A percentile compares a stretch with the other conserved stretches of the same genome.
phyloP scores from a whole-genome alignment of 371 early-diverging fungal genomes.

The Mortierella sp. region DNA sequence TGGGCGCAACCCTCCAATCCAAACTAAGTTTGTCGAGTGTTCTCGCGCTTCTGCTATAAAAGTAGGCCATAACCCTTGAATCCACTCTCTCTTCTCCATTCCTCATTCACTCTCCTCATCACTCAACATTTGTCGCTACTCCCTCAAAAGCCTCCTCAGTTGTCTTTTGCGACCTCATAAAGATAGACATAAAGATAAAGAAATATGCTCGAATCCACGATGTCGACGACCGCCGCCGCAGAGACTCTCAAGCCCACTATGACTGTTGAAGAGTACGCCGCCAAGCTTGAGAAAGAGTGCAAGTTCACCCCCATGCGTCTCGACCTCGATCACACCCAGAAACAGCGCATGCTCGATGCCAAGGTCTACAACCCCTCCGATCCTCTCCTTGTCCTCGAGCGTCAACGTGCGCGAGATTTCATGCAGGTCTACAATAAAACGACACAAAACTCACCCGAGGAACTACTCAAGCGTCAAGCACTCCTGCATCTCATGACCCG shows the following conservation, averaged over 20 bases:
- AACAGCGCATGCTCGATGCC: slow-evolving; percentile 62
- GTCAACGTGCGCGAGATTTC: slow-evolving; percentile 57
- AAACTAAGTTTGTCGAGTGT: too few relatives aligned
- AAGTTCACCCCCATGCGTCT: slow-evolving; percentile 23
- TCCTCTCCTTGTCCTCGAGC: slow-evolving; percentile 65
- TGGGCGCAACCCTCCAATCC: too few relatives aligned
- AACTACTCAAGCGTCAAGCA: slow-evolving; percentile 40
- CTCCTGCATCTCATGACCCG: slow-evolving; percentile 64
- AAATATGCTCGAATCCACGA: neutral
- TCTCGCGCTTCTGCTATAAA: too few relatives aligned
- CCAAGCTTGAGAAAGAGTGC: slow-evolving; percentile 29
- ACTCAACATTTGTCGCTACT: too few relatives aligned
- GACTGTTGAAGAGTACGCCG: slow-evolving; percentile 32
- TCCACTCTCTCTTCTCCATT: neutral
- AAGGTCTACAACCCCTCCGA: slow-evolving; percentile 71
- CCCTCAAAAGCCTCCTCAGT: neutral
- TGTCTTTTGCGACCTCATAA: neutral
- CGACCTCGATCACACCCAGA: slow-evolving; percentile 42
- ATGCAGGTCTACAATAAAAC: slow-evolving; percentile 59
- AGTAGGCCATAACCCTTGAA: neutral
- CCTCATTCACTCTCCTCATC: too few relatives aligned
- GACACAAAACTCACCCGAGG: slow-evolving; percentile 32
- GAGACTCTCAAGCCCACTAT: slow-evolving; percentile 14
- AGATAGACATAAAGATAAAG: neutral
- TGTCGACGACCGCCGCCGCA: neutral